Evolutionary conservation across 1,284 basidiomycete species (phyloP).

Genomic region (Sphaerobolus stellatus): DNA sequence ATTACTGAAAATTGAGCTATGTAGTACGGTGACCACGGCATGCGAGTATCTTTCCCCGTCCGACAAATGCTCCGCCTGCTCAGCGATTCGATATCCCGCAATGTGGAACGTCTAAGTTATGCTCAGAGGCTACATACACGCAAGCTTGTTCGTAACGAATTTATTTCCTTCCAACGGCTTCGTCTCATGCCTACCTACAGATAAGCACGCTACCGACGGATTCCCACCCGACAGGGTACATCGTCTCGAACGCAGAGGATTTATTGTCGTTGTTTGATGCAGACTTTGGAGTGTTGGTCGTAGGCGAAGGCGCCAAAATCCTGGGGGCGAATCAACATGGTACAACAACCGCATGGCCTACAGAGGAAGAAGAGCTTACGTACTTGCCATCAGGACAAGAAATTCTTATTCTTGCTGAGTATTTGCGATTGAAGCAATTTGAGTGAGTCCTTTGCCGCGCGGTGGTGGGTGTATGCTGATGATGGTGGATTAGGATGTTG

Average conservation of each 20-base stretch:
- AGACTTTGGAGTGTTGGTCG: constrained; percentile 81
- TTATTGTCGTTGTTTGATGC: constrained; percentile 81
- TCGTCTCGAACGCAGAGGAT: constrained; percentile 86
- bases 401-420: constrained; percentile 81
- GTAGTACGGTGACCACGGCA: constrained; percentile 69
- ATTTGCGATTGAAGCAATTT: constrained; percentile 77
- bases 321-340: constrained; percentile 78
- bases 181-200: constrained; percentile 33
- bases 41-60: constrained; percentile 84
- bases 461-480: constrained; percentile 32
- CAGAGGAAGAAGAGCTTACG: too few species aligned
- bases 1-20: not conserved
- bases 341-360: not conserved
- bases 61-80: constrained; percentile 80
- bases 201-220: constrained; percentile 78
- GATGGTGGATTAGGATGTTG: constrained; percentile 41
- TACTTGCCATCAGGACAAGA: constrained; percentile 54
- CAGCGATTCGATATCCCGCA: constrained; percentile 81
- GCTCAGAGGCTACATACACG: constrained; percentile 76
- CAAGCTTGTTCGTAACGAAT: constrained; percentile 56
- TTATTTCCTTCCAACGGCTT: constrained; percentile 5
- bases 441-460: constrained; percentile 41
- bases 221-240: constrained; percentile 78
- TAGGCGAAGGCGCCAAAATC: constrained; percentile 85
- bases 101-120: constrained; percentile 82